phyloP scores from a whole-genome alignment of 2,329 filamentous ascomycete species.

The Stemphylium beticola region DNA sequence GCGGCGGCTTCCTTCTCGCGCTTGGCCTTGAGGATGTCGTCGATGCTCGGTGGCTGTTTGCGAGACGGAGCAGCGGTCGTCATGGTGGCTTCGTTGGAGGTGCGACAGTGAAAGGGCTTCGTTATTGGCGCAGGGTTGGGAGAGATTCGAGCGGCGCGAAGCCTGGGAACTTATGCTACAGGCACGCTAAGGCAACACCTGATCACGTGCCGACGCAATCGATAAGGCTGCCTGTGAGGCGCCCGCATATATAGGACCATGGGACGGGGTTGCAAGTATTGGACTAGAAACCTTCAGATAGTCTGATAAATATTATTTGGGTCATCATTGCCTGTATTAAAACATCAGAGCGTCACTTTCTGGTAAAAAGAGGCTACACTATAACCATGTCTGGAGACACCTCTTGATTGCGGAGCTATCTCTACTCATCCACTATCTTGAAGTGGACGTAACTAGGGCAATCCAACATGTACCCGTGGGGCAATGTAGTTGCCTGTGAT shows the following conservation, averaged over 20 bases:
- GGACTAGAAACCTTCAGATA: too few species aligned
- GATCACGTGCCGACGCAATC: conserved; percentile 19
- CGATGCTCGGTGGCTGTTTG: conserved; percentile 73
- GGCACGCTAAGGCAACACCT: conserved; percentile 22
- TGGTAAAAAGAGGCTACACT: background rate
- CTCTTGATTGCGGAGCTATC: conserved; percentile 7
- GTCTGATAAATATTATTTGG: too few species aligned
- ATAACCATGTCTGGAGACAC: conserved; percentile 19
- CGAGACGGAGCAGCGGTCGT: conserved; percentile 20
- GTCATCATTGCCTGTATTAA: too few species aligned
- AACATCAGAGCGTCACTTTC: too few species aligned
- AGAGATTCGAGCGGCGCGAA: conserved; percentile 1
- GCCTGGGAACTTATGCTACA: conserved; percentile 7
- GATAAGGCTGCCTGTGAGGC: background rate
- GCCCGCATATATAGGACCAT: background rate
- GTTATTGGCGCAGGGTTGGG: background rate
- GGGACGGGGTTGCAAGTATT: too few species aligned
- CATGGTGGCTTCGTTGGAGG: conserved; percentile 4
- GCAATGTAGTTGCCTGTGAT: conserved; percentile 5
- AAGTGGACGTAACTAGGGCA: background rate
- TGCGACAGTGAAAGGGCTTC: background rate
- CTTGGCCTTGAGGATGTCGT: conserved; percentile 84
- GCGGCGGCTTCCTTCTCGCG: conserved; percentile 83
- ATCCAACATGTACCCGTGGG: background rate
- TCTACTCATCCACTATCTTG: background rate